Conservation (phyloP, 2,329 filamentous ascomycete species). For the Rutstroemia sp. region DNA sequence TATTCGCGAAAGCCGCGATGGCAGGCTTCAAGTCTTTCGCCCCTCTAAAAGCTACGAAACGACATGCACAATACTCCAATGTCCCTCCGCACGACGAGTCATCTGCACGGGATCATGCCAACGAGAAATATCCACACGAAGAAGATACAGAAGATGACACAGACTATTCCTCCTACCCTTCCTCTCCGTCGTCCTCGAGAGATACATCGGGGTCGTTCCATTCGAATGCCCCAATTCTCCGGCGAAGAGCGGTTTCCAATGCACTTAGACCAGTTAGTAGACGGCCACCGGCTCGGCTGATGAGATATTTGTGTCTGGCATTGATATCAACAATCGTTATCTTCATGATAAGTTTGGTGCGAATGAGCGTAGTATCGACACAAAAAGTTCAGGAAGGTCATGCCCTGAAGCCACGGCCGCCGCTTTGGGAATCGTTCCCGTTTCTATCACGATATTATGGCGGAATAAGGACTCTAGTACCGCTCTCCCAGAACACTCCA, state of each 20-base stretch:
- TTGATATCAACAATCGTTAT: slow-evolving; percentile 63
- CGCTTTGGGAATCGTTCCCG: slow-evolving; percentile 74
- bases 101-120: slow-evolving; percentile 16
- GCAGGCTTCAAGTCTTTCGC: slow-evolving; percentile 39
- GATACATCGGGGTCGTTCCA: slow-evolving; percentile 27
- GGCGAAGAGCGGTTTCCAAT: slow-evolving; percentile 18
- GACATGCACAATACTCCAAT: slow-evolving; percentile 22
- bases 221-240: slow-evolving; percentile 26
- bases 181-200: slow-evolving; percentile 24
- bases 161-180: slow-evolving; percentile 31
- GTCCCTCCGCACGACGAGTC: slow-evolving; percentile 9
- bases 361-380: slow-evolving; percentile 66
- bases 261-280: slow-evolving; percentile 16
- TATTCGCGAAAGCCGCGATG: slow-evolving; percentile 32
- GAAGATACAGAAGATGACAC: slow-evolving; percentile 39
- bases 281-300: slow-evolving; percentile 59
- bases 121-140: slow-evolving; percentile 24
- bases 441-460: slow-evolving; percentile 88
- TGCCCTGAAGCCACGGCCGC: slow-evolving; percentile 53
- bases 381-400: slow-evolving; percentile 49
- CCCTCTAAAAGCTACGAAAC: slow-evolving; percentile 31
- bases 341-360: slow-evolving; percentile 69
- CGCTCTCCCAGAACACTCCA: slow-evolving; percentile 58
- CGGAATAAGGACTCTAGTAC: slow-evolving; percentile 66
- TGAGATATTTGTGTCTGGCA: slow-evolving; percentile 69